Evolutionary conservation across 495 filamentous ascomycete genomes (phyloP), one percentile per base, ranked within the genome.

Genomic region (Lasiosphaeria hispida): DNA sequence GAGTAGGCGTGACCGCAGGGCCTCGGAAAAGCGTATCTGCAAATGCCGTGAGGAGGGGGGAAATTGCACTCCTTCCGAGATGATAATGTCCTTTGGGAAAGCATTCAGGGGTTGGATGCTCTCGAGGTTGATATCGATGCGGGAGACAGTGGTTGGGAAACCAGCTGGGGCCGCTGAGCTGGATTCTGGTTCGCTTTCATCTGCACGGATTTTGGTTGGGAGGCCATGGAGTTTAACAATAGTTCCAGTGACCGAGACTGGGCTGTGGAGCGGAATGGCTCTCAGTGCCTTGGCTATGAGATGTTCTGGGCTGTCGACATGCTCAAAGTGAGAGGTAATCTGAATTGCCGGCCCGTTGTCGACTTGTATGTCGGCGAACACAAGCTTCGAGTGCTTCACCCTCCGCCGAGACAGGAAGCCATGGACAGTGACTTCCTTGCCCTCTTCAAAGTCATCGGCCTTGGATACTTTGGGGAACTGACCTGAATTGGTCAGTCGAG

Each of bases 41-140:
- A 98, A 77, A 71, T 97, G 89, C 30, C 94, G 85, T 33, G 88
- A 78, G 53, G 89, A 79, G 0, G 85, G 81, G 3, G 88, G 80
- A 65, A 91, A 96, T 0, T 84, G 79, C 17, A 85, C 87, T 50
- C 87, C 83, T 11, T 81, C 74, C 1, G 85, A 87, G 63, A 90
- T 79, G 50, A 93, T 83, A 37, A 96, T 84, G 53, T 94, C 83
- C 45, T 82, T 81, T 1, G 90, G 83, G 48, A 97, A 90, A 1
- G 81, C 75, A 59, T 96, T 96, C 4, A 97, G 74, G 51, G 77
- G 73, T 35, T 81, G 71, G 39, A 98, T 79, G 7, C 79, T 78
- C n/a, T 77, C 61, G 13, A 95, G 67, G 18, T 65, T 53, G 40
- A 80, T 37, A 6, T 70, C 68, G 33, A 72, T 42, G 10, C 63